Percentiles rank a stretch among this genome's conserved stretches.
These are phyloP conservation scores for Hirschioporus abietinus DNA, from an alignment of 768 basidiomycete genomes.

Conservation along the genomic window DNA sequence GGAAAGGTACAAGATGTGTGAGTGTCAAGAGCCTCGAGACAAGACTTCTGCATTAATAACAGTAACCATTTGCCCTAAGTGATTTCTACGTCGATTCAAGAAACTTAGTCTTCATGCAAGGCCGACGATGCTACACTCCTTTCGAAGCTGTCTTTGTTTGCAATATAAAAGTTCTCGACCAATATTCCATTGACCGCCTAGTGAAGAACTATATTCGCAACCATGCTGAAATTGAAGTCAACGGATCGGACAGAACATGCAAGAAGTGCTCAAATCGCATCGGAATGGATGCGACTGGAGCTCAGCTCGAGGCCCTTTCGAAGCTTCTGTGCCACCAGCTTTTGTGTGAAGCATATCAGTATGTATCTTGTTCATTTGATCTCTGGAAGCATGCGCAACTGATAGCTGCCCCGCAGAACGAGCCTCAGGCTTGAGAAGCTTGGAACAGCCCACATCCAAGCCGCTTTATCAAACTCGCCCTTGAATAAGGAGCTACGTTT, in stretches of 20 bases:
- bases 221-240: not conserved
- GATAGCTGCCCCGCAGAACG: not conserved
- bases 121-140: not conserved
- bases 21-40: not conserved
- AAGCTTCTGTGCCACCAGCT: not conserved
- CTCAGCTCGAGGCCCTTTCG: not conserved
- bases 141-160: not conserved
- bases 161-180: not conserved
- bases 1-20: not conserved
- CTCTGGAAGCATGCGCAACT: not conserved
- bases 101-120: not conserved
- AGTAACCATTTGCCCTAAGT: not conserved
- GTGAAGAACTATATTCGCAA: not conserved
- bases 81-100: not conserved
- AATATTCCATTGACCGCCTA: not conserved
- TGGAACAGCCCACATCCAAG: not conserved
- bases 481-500: not conserved
- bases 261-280: not conserved
- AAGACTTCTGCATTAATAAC: no score
- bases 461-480: not conserved
- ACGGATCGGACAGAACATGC: not conserved
- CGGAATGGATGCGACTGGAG: not conserved
- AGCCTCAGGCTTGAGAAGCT: not conserved
- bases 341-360: not conserved
- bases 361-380: not conserved